phyloP scores from a whole-genome alignment of 345 rosid species.

The Alliaria petiolata region DNA sequence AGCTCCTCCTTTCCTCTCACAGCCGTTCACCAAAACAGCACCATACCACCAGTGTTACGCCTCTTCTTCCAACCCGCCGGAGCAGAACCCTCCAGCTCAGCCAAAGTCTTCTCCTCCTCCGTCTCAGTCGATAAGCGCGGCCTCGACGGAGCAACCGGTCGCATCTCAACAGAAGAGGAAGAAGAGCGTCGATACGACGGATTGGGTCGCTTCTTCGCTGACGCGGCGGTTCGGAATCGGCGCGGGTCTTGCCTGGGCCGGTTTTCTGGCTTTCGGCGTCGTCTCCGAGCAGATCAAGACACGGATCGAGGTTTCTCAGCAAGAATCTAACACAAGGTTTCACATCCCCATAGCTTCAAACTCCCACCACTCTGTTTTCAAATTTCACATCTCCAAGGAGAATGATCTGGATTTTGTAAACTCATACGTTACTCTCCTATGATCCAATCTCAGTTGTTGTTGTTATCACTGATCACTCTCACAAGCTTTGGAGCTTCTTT shows the following conservation, averaged over 20 bases:
- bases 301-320: slow-evolving; percentile 68
- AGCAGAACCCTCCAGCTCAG: slow-evolving; percentile 16
- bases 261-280: slow-evolving; percentile 72
- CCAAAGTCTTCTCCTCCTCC: slow-evolving; percentile 39
- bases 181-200: slow-evolving; percentile 54
- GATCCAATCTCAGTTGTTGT: background rate
- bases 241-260: slow-evolving; percentile 91
- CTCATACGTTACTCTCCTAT: background rate
- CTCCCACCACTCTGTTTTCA: no score
- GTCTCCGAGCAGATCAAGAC: slow-evolving; percentile 90
- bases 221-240: slow-evolving; percentile 89
- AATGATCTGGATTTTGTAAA: background rate
- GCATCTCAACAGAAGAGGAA: slow-evolving; percentile 41
- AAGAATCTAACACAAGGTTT: slow-evolving; percentile 81
- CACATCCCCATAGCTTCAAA: no score
- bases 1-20: slow-evolving; percentile 17
- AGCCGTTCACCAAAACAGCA: slow-evolving; percentile 11
- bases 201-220: slow-evolving; percentile 83
- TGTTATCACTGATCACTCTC: background rate
- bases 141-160: slow-evolving; percentile 35
- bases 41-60: slow-evolving; percentile 24
- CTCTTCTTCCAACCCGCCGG: slow-evolving; percentile 31
- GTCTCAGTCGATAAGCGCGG: slow-evolving; percentile 18
- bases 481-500: background rate
- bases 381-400: no score